Percentiles rank a stretch among this genome's conserved stretches.
Evolutionary conservation across 352 stramenopile species (phyloP).

Genomic region (Globisporangium barbulae): DNA sequence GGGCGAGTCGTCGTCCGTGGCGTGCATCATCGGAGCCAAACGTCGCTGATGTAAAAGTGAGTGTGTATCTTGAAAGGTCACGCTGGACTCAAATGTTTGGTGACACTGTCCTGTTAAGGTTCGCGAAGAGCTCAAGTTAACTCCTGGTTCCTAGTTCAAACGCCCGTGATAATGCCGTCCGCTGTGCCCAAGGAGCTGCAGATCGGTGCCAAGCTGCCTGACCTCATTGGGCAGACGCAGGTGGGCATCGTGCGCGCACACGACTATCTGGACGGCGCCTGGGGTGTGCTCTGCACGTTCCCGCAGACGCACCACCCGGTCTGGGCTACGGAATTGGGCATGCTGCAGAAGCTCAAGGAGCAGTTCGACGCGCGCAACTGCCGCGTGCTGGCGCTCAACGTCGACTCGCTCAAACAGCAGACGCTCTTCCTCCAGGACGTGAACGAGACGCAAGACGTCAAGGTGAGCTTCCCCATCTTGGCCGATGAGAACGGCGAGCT

Average conservation of each 20-base stretch:
- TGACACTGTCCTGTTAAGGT: background rate
- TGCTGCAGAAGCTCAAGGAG: conserved; percentile 76
- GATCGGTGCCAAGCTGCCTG: conserved; percentile 66
- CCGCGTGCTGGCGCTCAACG: conserved; percentile 52
- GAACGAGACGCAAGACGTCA: conserved; percentile 80
- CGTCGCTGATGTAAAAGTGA: background rate
- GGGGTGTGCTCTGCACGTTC: conserved; percentile 70
- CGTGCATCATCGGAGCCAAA: conserved; percentile 1
- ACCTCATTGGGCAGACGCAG: conserved; percentile 69
- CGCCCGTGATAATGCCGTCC: conserved; percentile 17
- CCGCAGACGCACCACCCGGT: conserved; percentile 68
- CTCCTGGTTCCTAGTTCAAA: background rate
- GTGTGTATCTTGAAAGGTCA: conserved; percentile 17
- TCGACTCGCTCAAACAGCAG: conserved; percentile 40
- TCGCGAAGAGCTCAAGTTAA: background rate
- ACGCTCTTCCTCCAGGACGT: conserved; percentile 62
- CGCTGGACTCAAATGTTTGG: conserved; percentile 1
- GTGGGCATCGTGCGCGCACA: conserved; percentile 65
- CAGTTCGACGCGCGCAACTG: conserved; percentile 77
- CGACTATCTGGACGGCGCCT: conserved; percentile 69
- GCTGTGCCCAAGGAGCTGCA: conserved; percentile 42
- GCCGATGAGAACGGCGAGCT: conserved; percentile 65
- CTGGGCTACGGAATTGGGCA: conserved; percentile 75
- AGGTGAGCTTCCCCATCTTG: conserved; percentile 68
- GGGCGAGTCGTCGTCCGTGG: background rate